Percentiles rank a stretch among this genome's conserved stretches.
Evolutionary conservation across 495 filamentous ascomycete species (phyloP).

Genomic region (Xylaria palmicola): DNA sequence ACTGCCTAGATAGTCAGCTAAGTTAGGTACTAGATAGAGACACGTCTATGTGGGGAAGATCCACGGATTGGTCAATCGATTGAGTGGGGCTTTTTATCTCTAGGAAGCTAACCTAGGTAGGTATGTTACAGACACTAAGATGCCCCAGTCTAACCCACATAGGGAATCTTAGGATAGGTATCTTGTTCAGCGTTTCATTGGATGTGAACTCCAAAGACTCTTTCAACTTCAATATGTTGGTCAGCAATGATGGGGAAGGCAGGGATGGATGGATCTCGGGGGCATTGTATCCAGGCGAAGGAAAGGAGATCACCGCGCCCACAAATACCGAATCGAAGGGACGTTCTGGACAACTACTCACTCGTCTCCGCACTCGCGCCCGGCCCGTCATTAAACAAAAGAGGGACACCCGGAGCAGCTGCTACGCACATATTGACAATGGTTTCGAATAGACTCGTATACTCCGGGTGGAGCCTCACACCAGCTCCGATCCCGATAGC

Average conservation of each 20-base stretch:
- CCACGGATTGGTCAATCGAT: no score
- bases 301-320: neutral
- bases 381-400: slow-evolving; percentile 14
- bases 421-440: slow-evolving; percentile 11
- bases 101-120: no score
- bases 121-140: no score
- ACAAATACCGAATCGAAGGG: neutral
- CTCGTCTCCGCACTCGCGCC: neutral
- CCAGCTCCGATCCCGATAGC: slow-evolving; percentile 12
- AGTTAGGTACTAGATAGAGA: no score
- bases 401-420: neutral
- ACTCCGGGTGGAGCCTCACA: slow-evolving; percentile 2
- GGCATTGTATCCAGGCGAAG: neutral
- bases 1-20: no score
- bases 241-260: neutral
- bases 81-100: no score
- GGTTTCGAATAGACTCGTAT: slow-evolving; percentile 6
- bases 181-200: no score
- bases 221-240: slow-evolving; percentile 1
- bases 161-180: no score
- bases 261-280: no score
- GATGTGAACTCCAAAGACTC: slow-evolving; percentile 1
- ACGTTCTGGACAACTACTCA: neutral
- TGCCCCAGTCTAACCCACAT: no score
- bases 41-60: no score